A percentile compares a stretch with the other conserved stretches of the same genome.
Evolutionary conservation across 768 basidiomycete species (phyloP).

Genomic region (Tremella yokohamensis): DNA sequence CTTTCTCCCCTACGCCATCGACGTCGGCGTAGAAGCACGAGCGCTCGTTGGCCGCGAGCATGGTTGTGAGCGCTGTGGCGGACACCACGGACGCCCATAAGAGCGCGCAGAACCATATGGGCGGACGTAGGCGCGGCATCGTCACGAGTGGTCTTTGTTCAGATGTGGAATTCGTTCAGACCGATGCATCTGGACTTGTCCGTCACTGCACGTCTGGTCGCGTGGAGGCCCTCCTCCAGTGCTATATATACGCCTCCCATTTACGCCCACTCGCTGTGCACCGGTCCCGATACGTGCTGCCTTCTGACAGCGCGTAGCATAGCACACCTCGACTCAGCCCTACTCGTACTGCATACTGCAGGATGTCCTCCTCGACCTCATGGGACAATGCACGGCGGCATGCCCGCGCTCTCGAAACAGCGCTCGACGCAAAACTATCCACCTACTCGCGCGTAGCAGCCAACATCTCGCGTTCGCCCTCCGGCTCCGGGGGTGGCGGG

Average conservation of each 20-base stretch:
- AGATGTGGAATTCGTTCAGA: too few relatives aligned
- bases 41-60: constrained; percentile 50
- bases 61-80: constrained; percentile 50
- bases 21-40: constrained; percentile 92
- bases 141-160: too few relatives aligned
- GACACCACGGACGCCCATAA: constrained; percentile 4
- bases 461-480: constrained; percentile 49
- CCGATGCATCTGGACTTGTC: too few relatives aligned
- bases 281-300: constrained; percentile 4
- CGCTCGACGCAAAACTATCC: constrained; percentile 85
- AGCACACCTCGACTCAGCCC: too few relatives aligned
- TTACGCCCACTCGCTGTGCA: background rate
- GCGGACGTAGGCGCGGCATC: background rate
- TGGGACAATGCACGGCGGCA: constrained; percentile 89
- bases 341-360: too few relatives aligned
- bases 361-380: constrained; percentile 18
- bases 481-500: constrained; percentile 56
- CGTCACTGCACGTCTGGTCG: too few relatives aligned
- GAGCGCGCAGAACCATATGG: constrained; percentile 12
- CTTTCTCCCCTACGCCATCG: constrained; percentile 65
- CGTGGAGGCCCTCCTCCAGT: too few relatives aligned
- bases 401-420: constrained; percentile 86
- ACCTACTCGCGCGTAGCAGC: constrained; percentile 83
- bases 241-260: too few relatives aligned
- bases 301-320: too few relatives aligned